These are phyloP conservation scores for Fraxinus platypoda DNA, from an alignment of 305 asterid genomes.

Conservation along the genomic window DNA sequence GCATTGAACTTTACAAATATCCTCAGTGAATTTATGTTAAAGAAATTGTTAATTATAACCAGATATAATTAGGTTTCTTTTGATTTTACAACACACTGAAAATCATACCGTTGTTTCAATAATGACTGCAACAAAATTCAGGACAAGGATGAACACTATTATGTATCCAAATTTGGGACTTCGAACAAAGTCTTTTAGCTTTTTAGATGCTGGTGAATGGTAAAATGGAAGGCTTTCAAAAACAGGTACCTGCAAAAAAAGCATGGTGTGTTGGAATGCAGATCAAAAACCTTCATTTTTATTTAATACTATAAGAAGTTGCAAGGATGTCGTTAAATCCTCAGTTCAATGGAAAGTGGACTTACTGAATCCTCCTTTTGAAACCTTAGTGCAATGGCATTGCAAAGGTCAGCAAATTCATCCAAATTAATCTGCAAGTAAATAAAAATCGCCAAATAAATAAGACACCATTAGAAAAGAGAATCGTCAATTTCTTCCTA, in stretches of 20 bases:
- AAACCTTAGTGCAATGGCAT: conserved; percentile 86
- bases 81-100: conserved; percentile 5
- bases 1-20: neutral
- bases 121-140: conserved; percentile 83
- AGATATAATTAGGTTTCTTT: neutral
- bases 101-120: conserved; percentile 84
- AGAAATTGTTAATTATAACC: neutral
- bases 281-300: conserved; percentile 15
- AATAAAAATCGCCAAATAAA: conserved; percentile 16
- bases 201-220: conserved; percentile 63
- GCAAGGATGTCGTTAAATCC: neutral
- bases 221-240: conserved; percentile 76
- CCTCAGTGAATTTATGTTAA: neutral
- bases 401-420: conserved; percentile 83
- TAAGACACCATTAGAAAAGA: conserved; percentile 12
- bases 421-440: conserved; percentile 78
- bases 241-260: conserved; percentile 63
- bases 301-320: neutral
- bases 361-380: conserved; percentile 88
- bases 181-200: conserved; percentile 62
- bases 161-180: conserved; percentile 67
- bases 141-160: conserved; percentile 56
- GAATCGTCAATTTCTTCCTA: conserved; percentile 1
- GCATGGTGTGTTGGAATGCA: conserved; percentile 25
- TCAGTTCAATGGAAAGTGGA: neutral